Conservation (phyloP, 352 stramenopile genomes). For the Phytopythium litorale region DNA sequence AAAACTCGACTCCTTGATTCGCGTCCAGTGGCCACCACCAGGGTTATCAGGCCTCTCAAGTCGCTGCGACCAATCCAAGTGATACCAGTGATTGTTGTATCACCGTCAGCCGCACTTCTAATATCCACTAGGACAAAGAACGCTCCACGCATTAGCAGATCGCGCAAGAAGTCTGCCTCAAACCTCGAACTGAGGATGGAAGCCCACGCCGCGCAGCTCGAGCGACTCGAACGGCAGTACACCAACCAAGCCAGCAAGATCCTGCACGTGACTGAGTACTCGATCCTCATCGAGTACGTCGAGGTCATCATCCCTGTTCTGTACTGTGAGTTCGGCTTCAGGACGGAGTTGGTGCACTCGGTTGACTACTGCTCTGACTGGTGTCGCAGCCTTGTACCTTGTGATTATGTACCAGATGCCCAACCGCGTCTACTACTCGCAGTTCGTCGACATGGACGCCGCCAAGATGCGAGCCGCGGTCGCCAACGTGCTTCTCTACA, state of each 20-base stretch:
- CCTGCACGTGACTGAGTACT: conserved; percentile 28
- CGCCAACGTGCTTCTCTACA: conserved; percentile 29
- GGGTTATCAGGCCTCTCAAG: neutral
- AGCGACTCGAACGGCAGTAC: conserved; percentile 13
- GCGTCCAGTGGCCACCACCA: neutral
- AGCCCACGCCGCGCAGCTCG: neutral
- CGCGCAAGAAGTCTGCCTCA: neutral
- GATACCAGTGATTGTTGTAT: neutral
- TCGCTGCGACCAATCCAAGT: neutral
- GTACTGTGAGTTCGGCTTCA: neutral
- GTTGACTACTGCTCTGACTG: too few relatives aligned
- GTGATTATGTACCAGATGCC: conserved; percentile 18
- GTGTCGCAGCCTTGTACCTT: conserved; percentile 14
- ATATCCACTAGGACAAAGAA: neutral
- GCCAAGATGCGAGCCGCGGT: conserved; percentile 9
- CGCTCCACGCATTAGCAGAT: neutral
- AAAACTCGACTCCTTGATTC: neutral
- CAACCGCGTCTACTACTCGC: conserved; percentile 24
- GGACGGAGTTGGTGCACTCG: neutral
- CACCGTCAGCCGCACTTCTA: neutral
- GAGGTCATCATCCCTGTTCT: neutral
- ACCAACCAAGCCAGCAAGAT: conserved; percentile 17
- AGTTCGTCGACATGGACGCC: conserved; percentile 15
- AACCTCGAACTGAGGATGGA: neutral
- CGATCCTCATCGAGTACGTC: conserved; percentile 12